Conservation (phyloP, 2,329 filamentous ascomycete species). For the Lecanicillium sp. region DNA sequence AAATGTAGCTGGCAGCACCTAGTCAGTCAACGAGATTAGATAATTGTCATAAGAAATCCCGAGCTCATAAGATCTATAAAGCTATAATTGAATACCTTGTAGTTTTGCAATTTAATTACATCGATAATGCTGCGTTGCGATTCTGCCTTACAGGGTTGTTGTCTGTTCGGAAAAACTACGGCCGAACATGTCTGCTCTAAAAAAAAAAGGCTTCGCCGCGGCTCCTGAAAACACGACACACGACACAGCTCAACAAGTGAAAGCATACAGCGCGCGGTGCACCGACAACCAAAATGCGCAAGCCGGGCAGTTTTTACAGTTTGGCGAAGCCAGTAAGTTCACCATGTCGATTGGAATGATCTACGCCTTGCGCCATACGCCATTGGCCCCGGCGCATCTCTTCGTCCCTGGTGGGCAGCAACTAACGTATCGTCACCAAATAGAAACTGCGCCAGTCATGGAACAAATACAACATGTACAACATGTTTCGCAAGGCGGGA, state of each 20-base stretch:
- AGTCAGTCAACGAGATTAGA: too few relatives aligned
- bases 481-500: constrained; percentile 49
- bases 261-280: constrained; percentile 22
- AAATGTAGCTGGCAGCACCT: too few relatives aligned
- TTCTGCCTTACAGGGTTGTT: too few relatives aligned
- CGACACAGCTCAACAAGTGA: not conserved
- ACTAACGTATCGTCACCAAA: not conserved
- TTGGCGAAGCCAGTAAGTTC: constrained; percentile 57
- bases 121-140: too few relatives aligned
- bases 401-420: not conserved
- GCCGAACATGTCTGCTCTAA: constrained; percentile 15
- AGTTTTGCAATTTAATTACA: too few relatives aligned
- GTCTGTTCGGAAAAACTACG: constrained; percentile 28
- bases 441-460: constrained; percentile 93
- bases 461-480: constrained; percentile 97
- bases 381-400: not conserved
- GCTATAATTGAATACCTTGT: too few relatives aligned
- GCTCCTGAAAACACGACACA: constrained; percentile 14
- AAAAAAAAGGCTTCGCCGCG: constrained; percentile 24
- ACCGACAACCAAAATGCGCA: constrained; percentile 41
- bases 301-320: constrained; percentile 57
- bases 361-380: not conserved
- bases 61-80: too few relatives aligned
- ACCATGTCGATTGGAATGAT: not conserved
- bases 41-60: too few relatives aligned